These are phyloP conservation scores for Plantago coronopus DNA, from an alignment of 305 asterid species.

Conservation along the genomic window DNA sequence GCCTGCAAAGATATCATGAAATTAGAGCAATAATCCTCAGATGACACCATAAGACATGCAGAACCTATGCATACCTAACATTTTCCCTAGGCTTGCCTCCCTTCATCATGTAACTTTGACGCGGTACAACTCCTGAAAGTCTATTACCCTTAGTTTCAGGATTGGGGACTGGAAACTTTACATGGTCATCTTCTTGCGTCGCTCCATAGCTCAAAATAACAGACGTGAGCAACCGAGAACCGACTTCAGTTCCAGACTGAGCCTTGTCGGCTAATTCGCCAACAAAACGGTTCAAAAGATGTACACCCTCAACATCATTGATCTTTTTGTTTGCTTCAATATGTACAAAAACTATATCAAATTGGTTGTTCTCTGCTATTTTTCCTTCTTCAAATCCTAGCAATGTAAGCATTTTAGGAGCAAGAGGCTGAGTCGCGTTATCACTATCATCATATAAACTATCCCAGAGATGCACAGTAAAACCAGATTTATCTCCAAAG, in stretches of 20 bases:
- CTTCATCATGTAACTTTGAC: slow-evolving; percentile 80
- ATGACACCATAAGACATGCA: slow-evolving; percentile 9
- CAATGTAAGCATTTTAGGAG: slow-evolving; percentile 50
- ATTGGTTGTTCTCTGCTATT: slow-evolving; percentile 36
- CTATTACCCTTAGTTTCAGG: slow-evolving; percentile 22
- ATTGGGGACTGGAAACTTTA: slow-evolving; percentile 30
- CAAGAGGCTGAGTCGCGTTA: slow-evolving; percentile 23
- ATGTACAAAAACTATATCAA: slow-evolving; percentile 64
- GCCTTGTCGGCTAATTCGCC: slow-evolving; percentile 40
- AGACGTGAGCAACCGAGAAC: slow-evolving; percentile 62
- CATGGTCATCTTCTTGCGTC: slow-evolving; percentile 33
- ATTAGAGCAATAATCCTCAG: neutral
- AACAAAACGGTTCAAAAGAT: slow-evolving; percentile 51
- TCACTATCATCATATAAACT: slow-evolving; percentile 23
- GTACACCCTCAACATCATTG: slow-evolving; percentile 33
- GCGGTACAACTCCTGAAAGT: slow-evolving; percentile 47
- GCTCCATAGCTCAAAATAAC: slow-evolving; percentile 70
- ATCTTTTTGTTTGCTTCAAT: slow-evolving; percentile 44
- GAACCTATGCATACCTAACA: slow-evolving; percentile 40
- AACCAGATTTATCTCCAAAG: slow-evolving; percentile 40
- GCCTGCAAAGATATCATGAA: slow-evolving; percentile 40
- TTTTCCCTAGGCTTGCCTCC: slow-evolving; percentile 63
- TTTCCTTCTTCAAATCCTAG: slow-evolving; percentile 77
- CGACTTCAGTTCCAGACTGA: slow-evolving; percentile 37
- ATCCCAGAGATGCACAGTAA: slow-evolving; percentile 37